Evolutionary conservation across 2,329 filamentous ascomycete species (phyloP), one percentile per base, ranked within the genome.

Genomic region (Trichoderma brevicompactum): DNA sequence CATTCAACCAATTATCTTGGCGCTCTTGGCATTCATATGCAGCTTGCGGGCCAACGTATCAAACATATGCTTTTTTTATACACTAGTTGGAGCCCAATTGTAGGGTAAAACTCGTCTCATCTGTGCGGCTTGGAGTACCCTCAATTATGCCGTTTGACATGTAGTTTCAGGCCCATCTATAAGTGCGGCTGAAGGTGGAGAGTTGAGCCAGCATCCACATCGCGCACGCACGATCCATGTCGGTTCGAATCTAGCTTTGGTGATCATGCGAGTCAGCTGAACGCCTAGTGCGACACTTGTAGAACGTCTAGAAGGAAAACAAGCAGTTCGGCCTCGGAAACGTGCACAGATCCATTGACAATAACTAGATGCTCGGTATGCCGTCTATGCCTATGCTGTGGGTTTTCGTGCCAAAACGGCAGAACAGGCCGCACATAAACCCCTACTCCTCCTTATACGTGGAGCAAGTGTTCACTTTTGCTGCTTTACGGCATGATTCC

Each of bases 191-290:
- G 59, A 62, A 23, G 48, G 41, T 54, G 60, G 40, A 63, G 40
- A 38, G n/a, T 10, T 34, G 8, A 48, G 8, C 10, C 28, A 34
- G 60, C 60, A 32, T 12, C 49, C 38, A 46, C 40, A 46, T 28
- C 19, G 46, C 36, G 46, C 17, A 40, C 34, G n/a, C 48, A 13
- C 28, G 38, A 46, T 48, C 55, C 46, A 44, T 32, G 28, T 17
- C 28, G 55, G 50, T 4, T 32, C 43, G 19, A 13, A 5, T 36
- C n/a, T 52, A 50, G 53, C 5, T 36, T 13, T 8, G 46, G 32
- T 36, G 50, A 58, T 58, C 43, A 50, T 23, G 28, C 52, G 59
- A 63, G 59, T 63, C 59, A 63, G 49, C 46, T 34, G 17, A 53
- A 12, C 2, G 10, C 38, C 34, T 63, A n/a, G n/a, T 41, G 17